Evolutionary conservation across 371 early-diverging fungal genomes (phyloP).

Genomic region (Nematocida displodere): DNA sequence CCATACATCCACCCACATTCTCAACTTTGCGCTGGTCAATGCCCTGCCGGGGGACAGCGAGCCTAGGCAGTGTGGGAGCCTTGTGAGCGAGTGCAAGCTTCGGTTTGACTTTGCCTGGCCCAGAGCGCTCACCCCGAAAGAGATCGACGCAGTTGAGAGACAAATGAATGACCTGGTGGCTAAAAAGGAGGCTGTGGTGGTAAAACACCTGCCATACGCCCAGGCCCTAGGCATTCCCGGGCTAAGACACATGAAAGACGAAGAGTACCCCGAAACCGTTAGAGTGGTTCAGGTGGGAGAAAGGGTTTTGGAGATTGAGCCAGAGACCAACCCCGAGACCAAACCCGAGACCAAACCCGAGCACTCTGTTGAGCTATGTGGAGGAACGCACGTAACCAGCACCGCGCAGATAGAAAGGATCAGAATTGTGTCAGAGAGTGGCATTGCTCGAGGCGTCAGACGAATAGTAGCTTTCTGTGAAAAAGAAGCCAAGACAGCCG

Average conservation of each 20-base stretch:
- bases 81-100: slow-evolving; percentile 87
- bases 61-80: slow-evolving; percentile 79
- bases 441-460: slow-evolving; percentile 88
- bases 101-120: slow-evolving; percentile 88
- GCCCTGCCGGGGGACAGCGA: slow-evolving; percentile 69
- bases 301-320: slow-evolving; percentile 68
- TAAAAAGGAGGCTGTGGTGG: slow-evolving; percentile 71
- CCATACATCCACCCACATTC: slow-evolving; percentile 92
- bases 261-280: slow-evolving; percentile 71
- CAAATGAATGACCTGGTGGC: slow-evolving; percentile 74
- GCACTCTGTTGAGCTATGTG: slow-evolving; percentile 85
- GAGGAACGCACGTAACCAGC: slow-evolving; percentile 91
- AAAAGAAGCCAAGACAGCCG: slow-evolving; percentile 54
- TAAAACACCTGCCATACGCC: slow-evolving; percentile 62
- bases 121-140: slow-evolving; percentile 71
- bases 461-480: slow-evolving; percentile 92
- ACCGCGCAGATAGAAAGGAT: slow-evolving; percentile 82
- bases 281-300: slow-evolving; percentile 71
- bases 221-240: slow-evolving; percentile 75
- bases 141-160: slow-evolving; percentile 74
- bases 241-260: slow-evolving; percentile 76
- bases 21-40: slow-evolving; percentile 83
- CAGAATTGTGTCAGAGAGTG: slow-evolving; percentile 79
- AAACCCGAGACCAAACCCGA: slow-evolving; percentile 65
- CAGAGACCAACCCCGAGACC: background rate